Conservation (phyloP, 768 basidiomycete species). For the Lactifluus pinguis region DNA sequence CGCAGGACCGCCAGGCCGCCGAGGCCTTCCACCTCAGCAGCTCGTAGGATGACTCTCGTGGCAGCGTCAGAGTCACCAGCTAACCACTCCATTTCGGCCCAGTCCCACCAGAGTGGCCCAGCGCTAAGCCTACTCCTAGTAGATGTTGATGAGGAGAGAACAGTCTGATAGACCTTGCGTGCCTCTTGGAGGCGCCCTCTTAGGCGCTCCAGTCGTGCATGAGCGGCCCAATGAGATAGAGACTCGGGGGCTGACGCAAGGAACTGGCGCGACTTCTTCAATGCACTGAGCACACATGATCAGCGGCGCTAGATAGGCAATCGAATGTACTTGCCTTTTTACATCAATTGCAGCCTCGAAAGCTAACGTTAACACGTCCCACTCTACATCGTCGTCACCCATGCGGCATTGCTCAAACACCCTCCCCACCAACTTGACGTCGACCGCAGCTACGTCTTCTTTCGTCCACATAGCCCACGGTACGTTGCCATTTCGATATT, state of each 20-base stretch:
- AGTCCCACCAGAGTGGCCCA: constrained; percentile 65
- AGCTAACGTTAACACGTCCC: constrained; percentile 57
- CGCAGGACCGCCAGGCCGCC: constrained; percentile 50
- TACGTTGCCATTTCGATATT: constrained; percentile 28
- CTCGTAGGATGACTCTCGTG: constrained; percentile 43
- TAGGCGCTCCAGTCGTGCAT: constrained; percentile 62
- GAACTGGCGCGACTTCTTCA: constrained; percentile 57
- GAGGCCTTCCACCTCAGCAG: constrained; percentile 43
- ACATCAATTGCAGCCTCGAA: constrained; percentile 54
- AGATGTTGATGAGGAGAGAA: constrained; percentile 42
- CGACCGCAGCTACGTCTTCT: constrained; percentile 43
- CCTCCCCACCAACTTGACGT: constrained; percentile 42
- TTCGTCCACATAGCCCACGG: constrained; percentile 35
- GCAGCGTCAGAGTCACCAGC: constrained; percentile 40
- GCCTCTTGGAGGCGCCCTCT: constrained; percentile 60
- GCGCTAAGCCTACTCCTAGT: constrained; percentile 28
- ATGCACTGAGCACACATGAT: constrained; percentile 36
- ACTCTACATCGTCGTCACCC: constrained; percentile 41
- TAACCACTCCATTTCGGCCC: constrained; percentile 82
- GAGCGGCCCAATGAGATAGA: constrained; percentile 59
- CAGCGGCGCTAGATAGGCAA: background rate
- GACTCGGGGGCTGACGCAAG: constrained; percentile 51
- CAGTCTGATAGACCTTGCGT: constrained; percentile 67
- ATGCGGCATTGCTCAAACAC: constrained; percentile 51
- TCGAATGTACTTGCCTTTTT: constrained; percentile 40